Percentiles rank a stretch among this genome's conserved stretches.
phyloP scores from a whole-genome alignment of 257 asterid species.

The Nicotiana tabacum region DNA sequence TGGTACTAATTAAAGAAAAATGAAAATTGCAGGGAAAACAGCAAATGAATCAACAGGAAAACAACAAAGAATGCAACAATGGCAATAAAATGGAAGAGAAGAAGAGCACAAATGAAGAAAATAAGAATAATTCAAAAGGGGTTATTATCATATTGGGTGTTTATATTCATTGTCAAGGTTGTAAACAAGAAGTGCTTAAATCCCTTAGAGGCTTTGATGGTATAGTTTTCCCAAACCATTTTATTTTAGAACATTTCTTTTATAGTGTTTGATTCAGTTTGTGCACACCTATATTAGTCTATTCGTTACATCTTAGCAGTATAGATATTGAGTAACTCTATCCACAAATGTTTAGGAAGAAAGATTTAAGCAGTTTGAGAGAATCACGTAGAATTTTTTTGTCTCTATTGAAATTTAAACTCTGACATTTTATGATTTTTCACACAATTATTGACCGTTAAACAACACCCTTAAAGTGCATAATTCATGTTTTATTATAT shows the following conservation, averaged over 20 bases:
- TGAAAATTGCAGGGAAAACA: background rate
- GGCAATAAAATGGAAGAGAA: background rate
- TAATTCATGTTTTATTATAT: no score
- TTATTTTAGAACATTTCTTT: background rate
- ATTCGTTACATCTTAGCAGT: accelerated
- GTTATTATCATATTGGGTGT: slow-evolving; percentile 37
- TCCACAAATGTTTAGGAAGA: no score
- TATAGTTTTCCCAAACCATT: background rate
- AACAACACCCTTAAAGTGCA: no score
- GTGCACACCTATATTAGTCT: background rate
- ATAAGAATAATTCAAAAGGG: background rate
- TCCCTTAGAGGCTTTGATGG: slow-evolving; percentile 43
- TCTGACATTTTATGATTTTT: background rate
- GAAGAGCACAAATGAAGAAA: background rate
- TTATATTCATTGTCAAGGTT: slow-evolving; percentile 56
- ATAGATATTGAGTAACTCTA: background rate
- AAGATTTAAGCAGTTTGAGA: background rate
- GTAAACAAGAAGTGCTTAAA: slow-evolving; percentile 31
- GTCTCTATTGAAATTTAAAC: background rate
- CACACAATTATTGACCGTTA: background rate
- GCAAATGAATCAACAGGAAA: background rate
- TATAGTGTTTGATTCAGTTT: background rate
- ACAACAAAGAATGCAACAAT: background rate
- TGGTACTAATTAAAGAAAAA: no score
- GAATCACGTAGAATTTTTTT: background rate